Percentiles rank a stretch among this genome's conserved stretches.
Conservation (phyloP, 352 stramenopile genomes). For the Phytophthora pini region DNA sequence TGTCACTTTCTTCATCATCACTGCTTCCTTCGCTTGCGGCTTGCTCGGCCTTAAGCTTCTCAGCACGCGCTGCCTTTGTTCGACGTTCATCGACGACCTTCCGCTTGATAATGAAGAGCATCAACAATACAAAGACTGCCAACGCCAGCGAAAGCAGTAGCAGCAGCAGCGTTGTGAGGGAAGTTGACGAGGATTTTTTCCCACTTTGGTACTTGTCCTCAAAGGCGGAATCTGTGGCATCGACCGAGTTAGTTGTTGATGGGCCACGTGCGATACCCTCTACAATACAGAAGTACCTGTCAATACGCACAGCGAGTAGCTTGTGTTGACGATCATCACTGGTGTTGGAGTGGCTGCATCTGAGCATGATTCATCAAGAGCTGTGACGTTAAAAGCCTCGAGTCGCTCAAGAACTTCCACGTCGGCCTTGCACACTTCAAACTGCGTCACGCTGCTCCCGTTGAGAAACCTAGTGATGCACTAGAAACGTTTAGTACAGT, state of each 20-base stretch:
- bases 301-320: conserved; percentile 37
- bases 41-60: conserved; percentile 27
- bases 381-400: conserved; percentile 28
- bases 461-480: conserved; percentile 31
- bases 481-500: not conserved
- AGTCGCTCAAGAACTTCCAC: conserved; percentile 34
- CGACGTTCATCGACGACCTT: conserved; percentile 37
- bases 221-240: conserved; percentile 22
- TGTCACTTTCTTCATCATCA: conserved; percentile 32
- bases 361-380: conserved; percentile 17
- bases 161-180: conserved; percentile 28
- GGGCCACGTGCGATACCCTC: too few species aligned
- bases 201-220: conserved; percentile 23
- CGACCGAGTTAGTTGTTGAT: not conserved
- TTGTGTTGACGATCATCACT: conserved; percentile 26
- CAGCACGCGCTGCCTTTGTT: conserved; percentile 19
- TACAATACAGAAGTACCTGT: conserved; percentile 17
- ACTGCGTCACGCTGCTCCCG: conserved; percentile 34
- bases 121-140: conserved; percentile 25
- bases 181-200: conserved; percentile 31
- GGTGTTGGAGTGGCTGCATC: conserved; percentile 6
- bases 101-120: conserved; percentile 35
- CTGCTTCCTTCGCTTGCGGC: conserved; percentile 18
- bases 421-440: conserved; percentile 42
- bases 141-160: conserved; percentile 27